These are phyloP conservation scores for Phytopythium boreale DNA, from an alignment of 352 stramenopile species.

Conservation along the genomic window DNA sequence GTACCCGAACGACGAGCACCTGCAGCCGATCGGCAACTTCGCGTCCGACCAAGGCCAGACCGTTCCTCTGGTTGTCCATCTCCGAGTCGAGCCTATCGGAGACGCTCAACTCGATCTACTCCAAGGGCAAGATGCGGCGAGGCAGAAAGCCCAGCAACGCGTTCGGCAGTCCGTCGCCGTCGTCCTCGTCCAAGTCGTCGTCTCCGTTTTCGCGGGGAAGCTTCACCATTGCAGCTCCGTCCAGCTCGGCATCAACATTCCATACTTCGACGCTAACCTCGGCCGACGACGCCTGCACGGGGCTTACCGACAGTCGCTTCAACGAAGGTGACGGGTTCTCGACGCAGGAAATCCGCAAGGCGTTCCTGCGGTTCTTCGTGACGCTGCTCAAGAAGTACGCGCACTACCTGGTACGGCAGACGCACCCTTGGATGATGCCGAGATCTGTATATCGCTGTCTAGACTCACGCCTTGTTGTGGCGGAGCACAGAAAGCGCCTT, in stretches of 20 bases:
- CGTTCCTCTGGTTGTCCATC: constrained; percentile 52
- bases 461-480: background rate
- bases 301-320: constrained; percentile 57
- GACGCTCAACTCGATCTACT: constrained; percentile 54
- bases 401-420: constrained; percentile 53
- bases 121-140: constrained; percentile 67
- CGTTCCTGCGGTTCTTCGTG: constrained; percentile 83
- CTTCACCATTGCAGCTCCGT: constrained; percentile 20
- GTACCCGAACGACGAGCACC: constrained; percentile 77
- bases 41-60: constrained; percentile 65
- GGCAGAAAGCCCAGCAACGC: constrained; percentile 46
- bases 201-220: constrained; percentile 26
- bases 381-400: constrained; percentile 79
- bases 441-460: background rate
- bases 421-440: background rate
- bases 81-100: constrained; percentile 54
- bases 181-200: constrained; percentile 18
- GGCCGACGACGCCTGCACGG: constrained; percentile 32
- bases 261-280: constrained; percentile 5
- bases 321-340: constrained; percentile 78
- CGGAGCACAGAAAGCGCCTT: constrained; percentile 21
- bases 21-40: constrained; percentile 78
- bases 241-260: background rate
- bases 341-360: constrained; percentile 51
- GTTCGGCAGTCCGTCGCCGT: constrained; percentile 30